Percentiles rank a stretch among this genome's conserved stretches.
These are phyloP conservation scores for Colletotrichum magnum DNA, from an alignment of 2,329 filamentous ascomycete genomes.

Conservation along the genomic window DNA sequence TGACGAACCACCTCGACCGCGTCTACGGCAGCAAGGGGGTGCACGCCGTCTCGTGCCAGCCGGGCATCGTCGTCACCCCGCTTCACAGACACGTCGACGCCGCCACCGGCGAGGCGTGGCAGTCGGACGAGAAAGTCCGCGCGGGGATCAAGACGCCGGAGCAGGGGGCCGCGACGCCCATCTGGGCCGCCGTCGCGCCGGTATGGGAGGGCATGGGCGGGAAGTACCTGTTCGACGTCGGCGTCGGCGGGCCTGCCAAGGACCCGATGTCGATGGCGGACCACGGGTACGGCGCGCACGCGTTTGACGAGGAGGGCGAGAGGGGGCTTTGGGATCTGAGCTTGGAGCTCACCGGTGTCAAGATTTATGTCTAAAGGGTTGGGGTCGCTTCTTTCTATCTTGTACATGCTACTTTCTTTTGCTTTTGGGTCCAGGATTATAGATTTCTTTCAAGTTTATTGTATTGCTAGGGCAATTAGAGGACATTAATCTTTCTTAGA, in stretches of 20 bases:
- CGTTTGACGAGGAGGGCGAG: constrained; percentile 55
- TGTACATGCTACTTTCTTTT: not conserved
- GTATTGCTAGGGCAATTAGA: too few species aligned
- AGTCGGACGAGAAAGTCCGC: not conserved
- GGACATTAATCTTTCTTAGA: too few species aligned
- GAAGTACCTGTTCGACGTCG: constrained; percentile 54
- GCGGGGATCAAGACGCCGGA: constrained; percentile 41
- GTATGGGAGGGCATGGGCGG: constrained; percentile 59
- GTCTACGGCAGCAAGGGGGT: constrained; percentile 56
- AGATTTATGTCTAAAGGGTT: not conserved
- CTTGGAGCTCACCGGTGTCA: constrained; percentile 24
- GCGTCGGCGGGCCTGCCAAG: constrained; percentile 5
- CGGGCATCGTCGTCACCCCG: constrained; percentile 53
- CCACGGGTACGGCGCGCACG: constrained; percentile 12
- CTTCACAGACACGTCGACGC: constrained; percentile 39
- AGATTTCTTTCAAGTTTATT: not conserved
- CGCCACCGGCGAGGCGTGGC: not conserved
- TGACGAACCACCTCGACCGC: constrained; percentile 63
- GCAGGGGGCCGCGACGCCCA: constrained; percentile 62
- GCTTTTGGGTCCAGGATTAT: not conserved
- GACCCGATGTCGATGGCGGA: not conserved
- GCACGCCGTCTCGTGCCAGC: constrained; percentile 58
- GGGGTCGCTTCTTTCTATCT: too few species aligned
- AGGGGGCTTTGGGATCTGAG: constrained; percentile 58
- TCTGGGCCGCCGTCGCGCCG: constrained; percentile 56